Percentiles rank a stretch among this genome's conserved stretches.
Conservation (phyloP, 2,329 filamentous ascomycete species). For the Sclerotiophoma versabilis region DNA sequence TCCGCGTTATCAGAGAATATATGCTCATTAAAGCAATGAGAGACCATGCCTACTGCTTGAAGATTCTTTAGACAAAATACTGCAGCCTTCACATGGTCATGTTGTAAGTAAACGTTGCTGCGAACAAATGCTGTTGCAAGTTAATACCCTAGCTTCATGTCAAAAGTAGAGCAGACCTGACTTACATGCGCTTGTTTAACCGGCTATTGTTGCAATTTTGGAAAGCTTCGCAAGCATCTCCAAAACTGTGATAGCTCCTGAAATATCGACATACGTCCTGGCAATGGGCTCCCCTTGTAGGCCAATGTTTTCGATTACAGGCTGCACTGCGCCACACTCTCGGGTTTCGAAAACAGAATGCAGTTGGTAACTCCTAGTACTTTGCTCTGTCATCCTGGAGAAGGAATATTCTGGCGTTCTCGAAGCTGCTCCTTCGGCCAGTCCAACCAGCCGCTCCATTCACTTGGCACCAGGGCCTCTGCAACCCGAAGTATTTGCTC, state of each 20-base stretch:
- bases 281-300: not conserved
- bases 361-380: not conserved
- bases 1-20: too few relatives aligned
- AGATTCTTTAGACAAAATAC: too few relatives aligned
- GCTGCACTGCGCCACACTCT: not conserved
- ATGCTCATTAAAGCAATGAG: not conserved
- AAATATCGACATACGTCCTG: not conserved
- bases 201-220: not conserved
- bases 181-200: not conserved
- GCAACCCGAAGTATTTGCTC: slow-evolving; percentile 36
- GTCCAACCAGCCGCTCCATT: slow-evolving; percentile 39
- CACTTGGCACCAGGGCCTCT: slow-evolving; percentile 32
- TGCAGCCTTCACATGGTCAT: not conserved
- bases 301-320: not conserved
- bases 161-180: not conserved
- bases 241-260: not conserved
- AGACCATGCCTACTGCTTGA: too few relatives aligned
- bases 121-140: not conserved
- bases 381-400: slow-evolving; percentile 7
- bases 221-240: slow-evolving; percentile 11
- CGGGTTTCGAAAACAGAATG: not conserved
- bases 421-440: slow-evolving; percentile 39
- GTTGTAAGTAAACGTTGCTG: not conserved
- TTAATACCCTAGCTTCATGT: not conserved
- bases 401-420: not conserved